phyloP scores from a whole-genome alignment of 2,329 filamentous ascomycete genomes.

The Beauveria sp. region DNA sequence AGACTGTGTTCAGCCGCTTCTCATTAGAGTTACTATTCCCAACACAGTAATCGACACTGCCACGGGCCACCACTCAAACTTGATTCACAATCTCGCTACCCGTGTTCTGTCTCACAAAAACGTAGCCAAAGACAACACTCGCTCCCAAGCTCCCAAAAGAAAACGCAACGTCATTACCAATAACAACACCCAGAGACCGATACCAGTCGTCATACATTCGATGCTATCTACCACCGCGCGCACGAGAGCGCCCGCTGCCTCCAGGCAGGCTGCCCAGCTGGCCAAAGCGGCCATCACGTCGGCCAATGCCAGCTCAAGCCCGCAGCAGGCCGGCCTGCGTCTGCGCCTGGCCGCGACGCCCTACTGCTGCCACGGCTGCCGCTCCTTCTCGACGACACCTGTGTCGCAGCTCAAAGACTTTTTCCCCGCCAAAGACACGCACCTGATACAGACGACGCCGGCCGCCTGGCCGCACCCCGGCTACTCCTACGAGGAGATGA shows the following conservation, averaged over 20 bases:
- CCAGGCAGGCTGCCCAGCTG: constrained; percentile 20
- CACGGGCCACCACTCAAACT: neutral
- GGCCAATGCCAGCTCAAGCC: constrained; percentile 17
- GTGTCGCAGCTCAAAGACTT: constrained; percentile 44
- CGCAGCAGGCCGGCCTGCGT: constrained; percentile 19
- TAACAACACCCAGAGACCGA: neutral
- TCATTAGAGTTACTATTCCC: neutral
- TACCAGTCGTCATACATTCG: neutral
- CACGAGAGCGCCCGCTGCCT: constrained; percentile 18
- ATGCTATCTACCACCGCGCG: constrained; percentile 23
- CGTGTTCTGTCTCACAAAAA: neutral
- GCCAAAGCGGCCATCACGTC: constrained; percentile 16
- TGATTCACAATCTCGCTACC: neutral
- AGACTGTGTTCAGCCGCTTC: neutral
- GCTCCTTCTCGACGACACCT: constrained; percentile 42
- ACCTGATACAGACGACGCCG: constrained; percentile 53
- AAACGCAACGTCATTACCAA: neutral
- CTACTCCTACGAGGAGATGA: constrained; percentile 76
- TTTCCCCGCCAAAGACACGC: constrained; percentile 55
- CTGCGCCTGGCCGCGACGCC: constrained; percentile 17
- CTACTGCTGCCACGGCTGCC: constrained; percentile 21
- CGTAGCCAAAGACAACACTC: neutral
- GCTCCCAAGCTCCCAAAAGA: neutral
- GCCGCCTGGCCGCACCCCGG: constrained; percentile 64
- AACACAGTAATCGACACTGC: neutral